Percentiles rank a stretch among this genome's conserved stretches.
These are phyloP conservation scores for Kodamaea plutei DNA, from an alignment of 1,139 yeast genomes.

Conservation along the genomic window DNA sequence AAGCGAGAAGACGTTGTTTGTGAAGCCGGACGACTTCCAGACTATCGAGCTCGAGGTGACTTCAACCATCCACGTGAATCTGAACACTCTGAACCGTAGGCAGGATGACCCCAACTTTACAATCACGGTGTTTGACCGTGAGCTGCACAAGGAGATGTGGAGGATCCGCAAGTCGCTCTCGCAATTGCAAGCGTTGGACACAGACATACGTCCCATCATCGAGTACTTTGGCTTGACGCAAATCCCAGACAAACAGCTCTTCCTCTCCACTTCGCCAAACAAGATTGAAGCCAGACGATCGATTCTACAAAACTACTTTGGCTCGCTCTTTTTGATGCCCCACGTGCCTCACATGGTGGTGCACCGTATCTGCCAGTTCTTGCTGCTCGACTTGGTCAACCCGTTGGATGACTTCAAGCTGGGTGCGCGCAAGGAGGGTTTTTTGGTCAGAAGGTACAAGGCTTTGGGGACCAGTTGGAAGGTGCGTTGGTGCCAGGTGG, in stretches of 20 bases:
- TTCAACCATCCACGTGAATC: conserved; percentile 49
- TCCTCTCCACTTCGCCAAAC: conserved; percentile 56
- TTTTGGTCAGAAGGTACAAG: conserved; percentile 56
- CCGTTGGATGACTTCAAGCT: conserved; percentile 56
- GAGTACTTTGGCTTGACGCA: conserved; percentile 61
- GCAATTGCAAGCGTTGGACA: conserved; percentile 55
- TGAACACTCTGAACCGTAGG: conserved; percentile 26
- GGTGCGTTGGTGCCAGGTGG: conserved; percentile 67
- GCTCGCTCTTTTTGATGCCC: conserved; percentile 55
- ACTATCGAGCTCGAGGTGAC: conserved; percentile 58
- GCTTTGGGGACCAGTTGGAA: conserved; percentile 67
- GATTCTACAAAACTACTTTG: conserved; percentile 57
- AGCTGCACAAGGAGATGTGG: conserved; percentile 65
- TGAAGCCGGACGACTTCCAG: conserved; percentile 63
- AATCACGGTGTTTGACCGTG: conserved; percentile 57
- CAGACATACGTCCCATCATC: conserved; percentile 49
- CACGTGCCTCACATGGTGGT: conserved; percentile 55
- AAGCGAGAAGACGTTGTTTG: conserved; percentile 39
- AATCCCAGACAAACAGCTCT: conserved; percentile 53
- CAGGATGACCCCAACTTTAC: conserved; percentile 59
- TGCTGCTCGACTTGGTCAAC: conserved; percentile 66
- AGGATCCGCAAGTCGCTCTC: conserved; percentile 57
- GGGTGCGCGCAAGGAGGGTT: conserved; percentile 65
- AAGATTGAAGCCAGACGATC: conserved; percentile 61
- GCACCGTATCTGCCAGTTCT: conserved; percentile 55